A percentile compares a stretch with the other conserved stretches of the same genome.
These are phyloP conservation scores for Capsicum chinense DNA, from an alignment of 257 asterid genomes.

Conservation along the genomic window DNA sequence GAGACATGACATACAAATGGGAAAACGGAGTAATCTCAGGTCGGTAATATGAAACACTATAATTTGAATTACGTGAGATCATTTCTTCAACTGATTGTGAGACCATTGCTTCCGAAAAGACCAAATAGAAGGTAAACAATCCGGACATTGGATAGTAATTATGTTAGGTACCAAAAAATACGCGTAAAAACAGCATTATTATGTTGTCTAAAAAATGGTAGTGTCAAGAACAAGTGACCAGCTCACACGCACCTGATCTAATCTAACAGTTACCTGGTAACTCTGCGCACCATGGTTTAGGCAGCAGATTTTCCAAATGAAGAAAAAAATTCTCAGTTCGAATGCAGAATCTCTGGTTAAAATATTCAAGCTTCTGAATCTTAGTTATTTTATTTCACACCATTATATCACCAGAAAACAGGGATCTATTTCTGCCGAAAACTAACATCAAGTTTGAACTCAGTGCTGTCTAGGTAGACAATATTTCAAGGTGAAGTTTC, in stretches of 20 bases:
- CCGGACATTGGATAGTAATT: conserved; percentile 15
- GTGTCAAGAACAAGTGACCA: not conserved
- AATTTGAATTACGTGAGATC: not conserved
- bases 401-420: conserved; percentile 4
- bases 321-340: not conserved
- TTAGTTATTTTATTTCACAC: conserved; percentile 16
- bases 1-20: not conserved
- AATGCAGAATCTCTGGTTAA: not conserved
- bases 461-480: not conserved
- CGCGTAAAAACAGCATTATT: not conserved
- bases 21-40: not conserved
- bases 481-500: conserved; percentile 6
- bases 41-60: not conserved
- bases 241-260: not conserved
- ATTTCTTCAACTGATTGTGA: not conserved
- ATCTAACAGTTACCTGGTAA: not conserved
- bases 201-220: not conserved
- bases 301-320: conserved; percentile 11
- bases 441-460: not conserved
- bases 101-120: conserved; percentile 14
- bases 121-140: not conserved
- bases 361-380: conserved; percentile 9
- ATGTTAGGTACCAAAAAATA: not conserved
- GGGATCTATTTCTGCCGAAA: not conserved
- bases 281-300: not conserved